phyloP scores from a whole-genome alignment of 2,329 filamentous ascomycete species.

The Pseudogymnoascus sp. region DNA sequence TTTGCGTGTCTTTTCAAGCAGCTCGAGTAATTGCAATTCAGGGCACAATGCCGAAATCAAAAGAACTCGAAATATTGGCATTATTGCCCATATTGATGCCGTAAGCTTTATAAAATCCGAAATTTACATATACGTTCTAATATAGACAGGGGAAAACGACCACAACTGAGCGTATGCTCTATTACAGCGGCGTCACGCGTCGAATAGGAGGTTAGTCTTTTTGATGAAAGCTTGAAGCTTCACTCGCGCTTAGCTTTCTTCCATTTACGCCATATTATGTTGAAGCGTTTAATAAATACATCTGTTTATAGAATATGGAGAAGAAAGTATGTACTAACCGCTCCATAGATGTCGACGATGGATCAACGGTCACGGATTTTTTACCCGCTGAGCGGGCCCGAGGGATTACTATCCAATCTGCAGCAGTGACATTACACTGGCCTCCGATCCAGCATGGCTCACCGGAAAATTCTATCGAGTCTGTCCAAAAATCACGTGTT shows the following conservation, averaged over 20 bases:
- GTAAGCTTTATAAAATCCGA: constrained; percentile 32
- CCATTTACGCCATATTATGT: background rate
- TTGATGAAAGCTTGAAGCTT: background rate
- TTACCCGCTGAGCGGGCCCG: constrained; percentile 83
- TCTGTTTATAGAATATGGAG: constrained; percentile 3
- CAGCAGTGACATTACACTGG: constrained; percentile 93
- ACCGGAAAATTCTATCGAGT: constrained; percentile 10
- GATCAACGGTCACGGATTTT: constrained; percentile 95
- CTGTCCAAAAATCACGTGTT: constrained; percentile 35
- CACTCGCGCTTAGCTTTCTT: background rate
- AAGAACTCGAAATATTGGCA: constrained; percentile 87
- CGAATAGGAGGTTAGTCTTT: constrained; percentile 59
- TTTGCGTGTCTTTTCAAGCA: constrained; percentile 6
- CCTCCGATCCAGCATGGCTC: constrained; percentile 45
- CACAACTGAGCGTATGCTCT: constrained; percentile 98
- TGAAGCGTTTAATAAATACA: background rate
- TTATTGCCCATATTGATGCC: constrained; percentile 97
- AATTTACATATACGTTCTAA: constrained; percentile 5
- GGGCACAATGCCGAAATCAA: constrained; percentile 26
- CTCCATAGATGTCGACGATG: constrained; percentile 74
- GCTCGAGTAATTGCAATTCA: background rate
- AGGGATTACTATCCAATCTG: constrained; percentile 96
- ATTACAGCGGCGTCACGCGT: constrained; percentile 83
- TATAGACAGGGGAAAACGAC: constrained; percentile 77
- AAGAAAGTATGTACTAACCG: background rate